Percentiles rank a stretch among this genome's conserved stretches.
Evolutionary conservation across 73 alveolate species (phyloP).

Genomic region (Effrenium voratum): DNA sequence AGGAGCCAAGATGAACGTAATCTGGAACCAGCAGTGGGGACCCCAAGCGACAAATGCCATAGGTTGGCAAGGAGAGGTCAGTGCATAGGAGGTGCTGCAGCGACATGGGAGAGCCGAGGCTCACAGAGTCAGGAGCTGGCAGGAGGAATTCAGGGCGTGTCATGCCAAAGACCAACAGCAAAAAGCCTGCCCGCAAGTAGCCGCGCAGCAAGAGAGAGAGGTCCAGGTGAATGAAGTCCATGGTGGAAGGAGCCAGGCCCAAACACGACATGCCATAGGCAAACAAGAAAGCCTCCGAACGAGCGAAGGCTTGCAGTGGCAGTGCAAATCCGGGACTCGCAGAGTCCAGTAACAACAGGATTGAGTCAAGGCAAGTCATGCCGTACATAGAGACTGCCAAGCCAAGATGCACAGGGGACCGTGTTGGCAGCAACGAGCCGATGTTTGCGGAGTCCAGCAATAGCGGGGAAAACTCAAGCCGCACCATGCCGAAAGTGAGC

Average conservation of each 20-base stretch:
- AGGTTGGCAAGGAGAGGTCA: not conserved
- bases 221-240: slow-evolving; percentile 45
- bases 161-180: slow-evolving; percentile 58
- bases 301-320: slow-evolving; percentile 13
- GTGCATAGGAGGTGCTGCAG: not conserved
- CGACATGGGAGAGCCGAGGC: slow-evolving; percentile 31
- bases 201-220: not conserved
- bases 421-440: not conserved
- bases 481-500: not conserved
- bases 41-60: slow-evolving; percentile 8
- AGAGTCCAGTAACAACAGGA: slow-evolving; percentile 19
- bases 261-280: slow-evolving; percentile 25
- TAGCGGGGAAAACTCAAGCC: slow-evolving; percentile 6
- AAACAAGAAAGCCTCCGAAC: not conserved
- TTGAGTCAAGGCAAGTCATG: not conserved
- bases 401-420: slow-evolving; percentile 7
- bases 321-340: not conserved
- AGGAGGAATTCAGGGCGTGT: not conserved
- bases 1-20: slow-evolving; percentile 4
- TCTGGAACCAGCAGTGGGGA: not conserved
- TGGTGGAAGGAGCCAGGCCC: not conserved
- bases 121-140: not conserved
- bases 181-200: not conserved
- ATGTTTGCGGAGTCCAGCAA: slow-evolving; percentile 1
- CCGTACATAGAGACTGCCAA: slow-evolving; percentile 20